These are phyloP conservation scores for Entomortierella lignicola DNA, from an alignment of 192 early-diverging fungal species.

Conservation along the genomic window DNA sequence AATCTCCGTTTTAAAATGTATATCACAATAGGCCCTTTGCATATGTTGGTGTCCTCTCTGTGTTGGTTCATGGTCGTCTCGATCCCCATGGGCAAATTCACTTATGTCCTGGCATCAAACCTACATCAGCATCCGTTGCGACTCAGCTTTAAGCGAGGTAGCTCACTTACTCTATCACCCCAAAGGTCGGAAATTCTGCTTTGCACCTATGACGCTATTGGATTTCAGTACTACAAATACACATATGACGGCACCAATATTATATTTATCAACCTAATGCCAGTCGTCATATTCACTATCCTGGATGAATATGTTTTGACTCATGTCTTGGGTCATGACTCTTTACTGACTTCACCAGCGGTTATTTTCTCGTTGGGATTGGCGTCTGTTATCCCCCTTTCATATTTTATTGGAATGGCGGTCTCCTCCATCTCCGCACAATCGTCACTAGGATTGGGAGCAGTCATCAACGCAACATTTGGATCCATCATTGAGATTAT, in stretches of 20 bases:
- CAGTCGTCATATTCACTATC: constrained; percentile 85
- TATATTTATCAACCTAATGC: constrained; percentile 92
- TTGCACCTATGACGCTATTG: constrained; percentile 89
- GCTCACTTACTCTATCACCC: constrained; percentile 32
- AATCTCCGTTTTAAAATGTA: constrained; percentile 11
- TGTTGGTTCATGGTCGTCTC: constrained; percentile 91
- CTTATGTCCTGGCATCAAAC: constrained; percentile 82
- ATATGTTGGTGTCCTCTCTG: constrained; percentile 76
- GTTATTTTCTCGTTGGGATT: constrained; percentile 80
- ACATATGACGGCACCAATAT: constrained; percentile 97
- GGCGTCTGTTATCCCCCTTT: constrained; percentile 87
- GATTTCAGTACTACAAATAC: constrained; percentile 96
- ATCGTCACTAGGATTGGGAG: constrained; percentile 92
- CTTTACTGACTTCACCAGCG: constrained; percentile 29
- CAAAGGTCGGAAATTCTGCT: constrained; percentile 76
- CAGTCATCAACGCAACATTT: constrained; percentile 98
- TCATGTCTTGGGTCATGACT: constrained; percentile 39
- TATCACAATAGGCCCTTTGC: constrained; percentile 73
- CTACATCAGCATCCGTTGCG: constrained; percentile 83
- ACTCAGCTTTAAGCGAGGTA: constrained; percentile 77
- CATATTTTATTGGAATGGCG: constrained; percentile 97
- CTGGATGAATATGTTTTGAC: constrained; percentile 84
- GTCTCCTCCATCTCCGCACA: constrained; percentile 96
- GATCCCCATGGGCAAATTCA: constrained; percentile 95
- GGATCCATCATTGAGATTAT: constrained; percentile 97